Conservation (phyloP, 768 basidiomycete species). For the Hericium alpestre region DNA sequence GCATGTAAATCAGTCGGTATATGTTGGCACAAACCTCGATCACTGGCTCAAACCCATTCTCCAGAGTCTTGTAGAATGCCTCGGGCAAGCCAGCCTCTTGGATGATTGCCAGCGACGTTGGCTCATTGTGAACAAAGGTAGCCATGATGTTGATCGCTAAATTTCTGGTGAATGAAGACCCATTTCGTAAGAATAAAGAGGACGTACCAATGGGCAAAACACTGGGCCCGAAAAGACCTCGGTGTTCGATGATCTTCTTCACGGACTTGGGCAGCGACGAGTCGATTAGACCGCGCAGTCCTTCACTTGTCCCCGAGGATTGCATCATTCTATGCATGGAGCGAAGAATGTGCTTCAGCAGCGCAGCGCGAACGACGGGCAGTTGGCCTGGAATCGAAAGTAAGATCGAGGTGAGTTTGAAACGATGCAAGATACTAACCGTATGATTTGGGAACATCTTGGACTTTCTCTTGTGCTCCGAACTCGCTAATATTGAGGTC, state of each 20-base stretch:
- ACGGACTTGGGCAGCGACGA: constrained; percentile 74
- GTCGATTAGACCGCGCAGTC: constrained; percentile 89
- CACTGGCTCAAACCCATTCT: constrained; percentile 73
- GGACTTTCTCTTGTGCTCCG: constrained; percentile 47
- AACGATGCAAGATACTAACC: constrained; percentile 25
- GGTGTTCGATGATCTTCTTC: constrained; percentile 79
- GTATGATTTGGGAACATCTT: constrained; percentile 36
- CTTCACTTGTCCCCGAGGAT: constrained; percentile 86
- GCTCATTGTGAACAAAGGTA: constrained; percentile 97
- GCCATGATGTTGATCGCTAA: constrained; percentile 90
- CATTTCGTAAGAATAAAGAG: neutral
- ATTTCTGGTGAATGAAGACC: constrained; percentile 3
- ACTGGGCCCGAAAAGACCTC: constrained; percentile 76
- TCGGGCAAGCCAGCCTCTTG: constrained; percentile 89
- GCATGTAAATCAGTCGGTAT: neutral
- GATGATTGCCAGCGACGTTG: constrained; percentile 83
- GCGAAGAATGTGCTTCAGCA: constrained; percentile 84
- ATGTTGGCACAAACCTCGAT: constrained; percentile 53
- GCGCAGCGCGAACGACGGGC: constrained; percentile 61
- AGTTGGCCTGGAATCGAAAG: constrained; percentile 45
- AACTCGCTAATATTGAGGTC: constrained; percentile 18
- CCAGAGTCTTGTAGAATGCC: constrained; percentile 78
- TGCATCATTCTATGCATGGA: constrained; percentile 98
- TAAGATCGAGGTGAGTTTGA: neutral
- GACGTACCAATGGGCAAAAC: constrained; percentile 73